Conservation (phyloP, 495 filamentous ascomycete genomes). For the Chaetomium tenue region DNA sequence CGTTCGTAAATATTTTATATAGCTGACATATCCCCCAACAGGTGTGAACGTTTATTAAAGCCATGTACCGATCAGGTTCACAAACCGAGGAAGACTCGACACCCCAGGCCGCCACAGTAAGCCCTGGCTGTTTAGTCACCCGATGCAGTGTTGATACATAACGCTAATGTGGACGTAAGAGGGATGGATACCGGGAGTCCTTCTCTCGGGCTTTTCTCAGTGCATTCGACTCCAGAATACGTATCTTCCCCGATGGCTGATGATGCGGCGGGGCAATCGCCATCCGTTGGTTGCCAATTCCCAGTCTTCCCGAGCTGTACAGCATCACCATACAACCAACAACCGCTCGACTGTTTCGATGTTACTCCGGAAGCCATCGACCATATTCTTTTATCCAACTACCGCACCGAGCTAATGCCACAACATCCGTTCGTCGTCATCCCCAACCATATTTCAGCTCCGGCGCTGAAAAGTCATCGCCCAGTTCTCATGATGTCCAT, state of each 20-base stretch:
- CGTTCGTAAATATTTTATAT: background rate
- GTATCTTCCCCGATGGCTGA: conserved; percentile 10
- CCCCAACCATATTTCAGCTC: conserved; percentile 27
- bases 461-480: conserved; percentile 25
- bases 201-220: conserved; percentile 5
- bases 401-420: conserved; percentile 35
- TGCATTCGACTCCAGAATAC: conserved; percentile 20
- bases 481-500: conserved; percentile 42
- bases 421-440: conserved; percentile 43
- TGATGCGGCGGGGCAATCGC: background rate
- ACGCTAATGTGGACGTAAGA: background rate
- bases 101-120: conserved; percentile 20
- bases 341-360: background rate
- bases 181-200: conserved; percentile 1
- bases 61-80: conserved; percentile 24
- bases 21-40: background rate
- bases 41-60: conserved; percentile 23
- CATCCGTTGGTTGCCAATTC: background rate
- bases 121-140: background rate
- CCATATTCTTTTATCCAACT: conserved; percentile 39
- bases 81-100: conserved; percentile 17
- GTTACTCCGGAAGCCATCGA: conserved; percentile 22
- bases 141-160: background rate
- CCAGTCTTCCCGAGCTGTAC: background rate
- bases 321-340: background rate